phyloP scores from a whole-genome alignment of 2,329 filamentous ascomycete genomes.

The Aspergillus tamarii region DNA sequence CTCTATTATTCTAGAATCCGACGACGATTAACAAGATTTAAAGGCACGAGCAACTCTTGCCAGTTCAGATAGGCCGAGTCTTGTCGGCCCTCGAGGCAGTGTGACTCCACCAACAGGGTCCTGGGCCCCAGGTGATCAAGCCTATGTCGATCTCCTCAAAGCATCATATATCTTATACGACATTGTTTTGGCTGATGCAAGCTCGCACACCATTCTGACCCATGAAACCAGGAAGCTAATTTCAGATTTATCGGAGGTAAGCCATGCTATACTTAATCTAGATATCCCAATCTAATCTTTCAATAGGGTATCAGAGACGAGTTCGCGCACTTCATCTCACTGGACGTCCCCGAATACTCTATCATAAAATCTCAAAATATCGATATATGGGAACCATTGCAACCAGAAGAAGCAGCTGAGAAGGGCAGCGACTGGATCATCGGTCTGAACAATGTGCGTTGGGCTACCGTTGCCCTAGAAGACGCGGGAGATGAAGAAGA shows the following conservation, averaged over 20 bases:
- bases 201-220: conserved; percentile 21
- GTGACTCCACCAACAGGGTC: conserved; percentile 28
- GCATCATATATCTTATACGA: conserved; percentile 37
- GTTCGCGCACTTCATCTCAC: conserved; percentile 28
- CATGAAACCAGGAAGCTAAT: conserved; percentile 37
- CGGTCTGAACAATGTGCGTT: conserved; percentile 29
- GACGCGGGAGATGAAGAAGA: conserved; percentile 36
- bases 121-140: conserved; percentile 28
- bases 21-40: conserved; percentile 2
- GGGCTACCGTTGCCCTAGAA: conserved; percentile 35
- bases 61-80: conserved; percentile 26
- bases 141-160: conserved; percentile 37
- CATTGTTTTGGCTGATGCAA: conserved; percentile 31
- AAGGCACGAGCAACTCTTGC: conserved; percentile 27
- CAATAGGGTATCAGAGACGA: conserved; percentile 32
- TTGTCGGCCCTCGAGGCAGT: conserved; percentile 26
- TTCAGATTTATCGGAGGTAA: conserved; percentile 33
- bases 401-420: conserved; percentile 30
- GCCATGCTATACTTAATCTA: background rate
- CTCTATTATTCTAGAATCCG: background rate
- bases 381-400: conserved; percentile 35
- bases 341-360: conserved; percentile 31
- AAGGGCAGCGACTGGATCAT: conserved; percentile 19
- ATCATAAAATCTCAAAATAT: conserved; percentile 27
- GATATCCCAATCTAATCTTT: background rate